phyloP scores from a whole-genome alignment of 495 filamentous ascomycete species.

The Xylaria sp. region DNA sequence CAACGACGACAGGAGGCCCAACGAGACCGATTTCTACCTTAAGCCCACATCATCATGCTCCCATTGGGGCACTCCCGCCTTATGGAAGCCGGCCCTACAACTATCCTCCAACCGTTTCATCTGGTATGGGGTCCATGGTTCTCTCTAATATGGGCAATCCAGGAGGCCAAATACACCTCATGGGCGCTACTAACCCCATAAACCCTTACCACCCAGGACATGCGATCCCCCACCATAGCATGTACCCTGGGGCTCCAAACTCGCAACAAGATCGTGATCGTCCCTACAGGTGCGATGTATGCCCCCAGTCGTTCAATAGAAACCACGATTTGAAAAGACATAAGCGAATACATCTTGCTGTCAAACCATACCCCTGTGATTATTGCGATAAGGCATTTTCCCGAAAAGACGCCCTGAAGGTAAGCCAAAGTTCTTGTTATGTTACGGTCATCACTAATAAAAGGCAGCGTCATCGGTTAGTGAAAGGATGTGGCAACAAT shows the following conservation, averaged over 20 bases:
- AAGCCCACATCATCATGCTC: constrained; percentile 54
- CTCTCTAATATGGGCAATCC: constrained; percentile 81
- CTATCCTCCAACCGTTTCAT: constrained; percentile 24
- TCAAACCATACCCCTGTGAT: constrained; percentile 92
- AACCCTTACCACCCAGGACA: constrained; percentile 58
- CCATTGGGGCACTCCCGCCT: constrained; percentile 53
- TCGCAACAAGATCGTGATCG: constrained; percentile 76
- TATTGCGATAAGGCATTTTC: constrained; percentile 98
- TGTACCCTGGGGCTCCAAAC: constrained; percentile 59
- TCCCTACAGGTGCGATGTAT: constrained; percentile 94
- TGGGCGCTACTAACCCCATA: constrained; percentile 64
- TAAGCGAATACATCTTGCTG: constrained; percentile 90
- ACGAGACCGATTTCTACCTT: constrained; percentile 62
- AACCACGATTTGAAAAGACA: constrained; percentile 98
- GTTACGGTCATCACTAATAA: constrained; percentile 11
- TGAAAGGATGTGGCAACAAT: constrained; percentile 86
- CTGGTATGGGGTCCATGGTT: constrained; percentile 68
- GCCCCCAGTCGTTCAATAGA: constrained; percentile 91
- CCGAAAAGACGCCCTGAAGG: constrained; percentile 96
- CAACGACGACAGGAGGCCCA: constrained; percentile 62
- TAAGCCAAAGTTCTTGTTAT: constrained; percentile 44
- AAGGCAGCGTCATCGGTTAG: constrained; percentile 83
- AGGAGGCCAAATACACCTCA: constrained; percentile 69
- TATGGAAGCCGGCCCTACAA: constrained; percentile 38
- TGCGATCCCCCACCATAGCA: constrained; percentile 61